Evolutionary conservation across 176 grass and related monocot species (phyloP).

Genomic region (Thalia dealbata): DNA sequence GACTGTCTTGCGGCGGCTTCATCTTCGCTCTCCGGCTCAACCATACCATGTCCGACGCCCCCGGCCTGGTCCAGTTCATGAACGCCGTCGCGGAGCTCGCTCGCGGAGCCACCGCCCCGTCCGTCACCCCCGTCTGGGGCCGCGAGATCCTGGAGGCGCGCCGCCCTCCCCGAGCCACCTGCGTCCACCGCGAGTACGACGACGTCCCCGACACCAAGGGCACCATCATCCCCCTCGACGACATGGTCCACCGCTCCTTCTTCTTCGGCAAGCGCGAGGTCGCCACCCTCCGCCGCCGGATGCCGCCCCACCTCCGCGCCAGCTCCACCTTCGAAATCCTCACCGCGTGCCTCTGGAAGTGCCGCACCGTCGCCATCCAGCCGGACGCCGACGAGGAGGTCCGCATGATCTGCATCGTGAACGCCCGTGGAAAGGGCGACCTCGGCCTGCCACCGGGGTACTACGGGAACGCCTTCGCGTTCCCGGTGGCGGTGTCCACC

Average conservation of each 20-base stretch:
- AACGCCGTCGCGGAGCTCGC: constrained; percentile 31
- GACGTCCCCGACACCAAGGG: constrained; percentile 62
- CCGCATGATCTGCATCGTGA: constrained; percentile 62
- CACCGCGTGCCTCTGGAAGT: constrained; percentile 59
- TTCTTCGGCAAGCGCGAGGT: constrained; percentile 54
- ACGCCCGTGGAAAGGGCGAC: constrained; percentile 38
- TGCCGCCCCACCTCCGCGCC: constrained; percentile 18
- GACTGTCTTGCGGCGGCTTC: constrained; percentile 14
- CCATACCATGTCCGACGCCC: constrained; percentile 15
- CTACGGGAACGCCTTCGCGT: constrained; percentile 77
- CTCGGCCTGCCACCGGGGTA: constrained; percentile 41
- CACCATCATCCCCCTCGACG: constrained; percentile 57
- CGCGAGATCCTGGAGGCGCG: constrained; percentile 46
- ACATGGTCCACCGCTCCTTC: constrained; percentile 67
- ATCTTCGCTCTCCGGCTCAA: constrained; percentile 16
- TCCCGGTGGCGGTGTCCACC: constrained; percentile 41
- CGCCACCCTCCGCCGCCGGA: constrained; percentile 29
- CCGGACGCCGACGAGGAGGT: constrained; percentile 59
- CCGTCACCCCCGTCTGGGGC: constrained; percentile 40
- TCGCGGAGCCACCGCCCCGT: constrained; percentile 28
- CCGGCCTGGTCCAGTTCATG: constrained; percentile 21
- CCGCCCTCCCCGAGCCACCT: constrained; percentile 30
- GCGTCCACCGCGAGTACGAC: constrained; percentile 65
- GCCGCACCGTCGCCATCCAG: constrained; percentile 56
- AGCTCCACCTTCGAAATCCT: constrained; percentile 78